Evolutionary conservation across 2,329 filamentous ascomycete genomes (phyloP).

Genomic region (Aureobasidium vineae): DNA sequence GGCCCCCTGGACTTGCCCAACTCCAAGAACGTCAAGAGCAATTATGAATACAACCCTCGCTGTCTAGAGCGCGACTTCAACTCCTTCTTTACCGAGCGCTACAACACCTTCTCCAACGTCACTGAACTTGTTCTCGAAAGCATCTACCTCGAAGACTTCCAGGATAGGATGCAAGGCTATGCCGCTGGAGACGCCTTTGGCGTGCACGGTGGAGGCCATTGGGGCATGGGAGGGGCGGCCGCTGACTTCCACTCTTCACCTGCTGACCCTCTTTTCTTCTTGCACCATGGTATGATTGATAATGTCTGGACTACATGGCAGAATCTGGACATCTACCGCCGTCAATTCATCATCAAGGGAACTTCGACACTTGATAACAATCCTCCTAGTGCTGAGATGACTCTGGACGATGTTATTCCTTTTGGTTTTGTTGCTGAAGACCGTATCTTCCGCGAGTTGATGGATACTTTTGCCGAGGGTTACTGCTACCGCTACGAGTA

Average conservation of each 20-base stretch:
- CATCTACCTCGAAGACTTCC: slow-evolving; percentile 34
- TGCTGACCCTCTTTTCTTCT: slow-evolving; percentile 50
- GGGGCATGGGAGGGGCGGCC: slow-evolving; percentile 48
- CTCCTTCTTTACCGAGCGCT: slow-evolving; percentile 30
- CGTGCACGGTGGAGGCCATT: slow-evolving; percentile 51
- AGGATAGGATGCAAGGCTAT: slow-evolving; percentile 36
- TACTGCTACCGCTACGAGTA: slow-evolving; percentile 39
- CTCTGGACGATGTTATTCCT: slow-evolving; percentile 45
- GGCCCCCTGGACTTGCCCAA: slow-evolving; percentile 36
- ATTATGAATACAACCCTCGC: slow-evolving; percentile 33
- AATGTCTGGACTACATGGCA: slow-evolving; percentile 53
- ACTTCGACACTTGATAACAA: slow-evolving; percentile 48
- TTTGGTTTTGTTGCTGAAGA: slow-evolving; percentile 36
- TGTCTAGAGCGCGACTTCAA: slow-evolving; percentile 33
- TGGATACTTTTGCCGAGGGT: slow-evolving; percentile 37
- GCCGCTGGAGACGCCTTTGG: slow-evolving; percentile 36
- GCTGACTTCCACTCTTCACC: slow-evolving; percentile 49
- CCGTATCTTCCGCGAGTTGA: slow-evolving; percentile 34
- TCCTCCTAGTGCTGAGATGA: slow-evolving; percentile 47
- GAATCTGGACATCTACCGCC: slow-evolving; percentile 43
- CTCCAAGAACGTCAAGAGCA: slow-evolving; percentile 34
- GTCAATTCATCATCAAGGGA: slow-evolving; percentile 44
- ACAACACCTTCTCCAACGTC: slow-evolving; percentile 32
- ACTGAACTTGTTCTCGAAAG: slow-evolving; percentile 34
- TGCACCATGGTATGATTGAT: slow-evolving; percentile 49